Evolutionary conservation across 1,284 basidiomycete genomes (phyloP), one percentile per base, ranked within the genome.

Genomic region (Gymnopus androsaceus): DNA sequence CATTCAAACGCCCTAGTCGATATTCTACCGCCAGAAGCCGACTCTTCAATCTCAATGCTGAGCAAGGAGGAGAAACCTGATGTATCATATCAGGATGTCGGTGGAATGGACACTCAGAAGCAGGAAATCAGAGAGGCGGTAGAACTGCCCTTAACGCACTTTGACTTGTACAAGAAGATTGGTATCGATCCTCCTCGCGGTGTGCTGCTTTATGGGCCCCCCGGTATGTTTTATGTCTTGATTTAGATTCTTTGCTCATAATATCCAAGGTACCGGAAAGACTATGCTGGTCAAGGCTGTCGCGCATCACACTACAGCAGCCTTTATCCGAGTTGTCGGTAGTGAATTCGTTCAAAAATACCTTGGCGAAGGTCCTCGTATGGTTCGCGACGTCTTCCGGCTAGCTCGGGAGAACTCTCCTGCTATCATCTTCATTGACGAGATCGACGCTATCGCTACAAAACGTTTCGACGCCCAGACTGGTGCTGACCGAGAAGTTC

Each of bases 381-480:
- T 99, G 97, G 97, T 99, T 59, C 89, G 97, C 67, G 97, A 99
- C 70, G 97, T 99, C 56, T 99, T 99, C 82, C 85, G 97, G 57
- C 83, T 99, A 47, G 97, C 97, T 38, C 81, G 97, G 63, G 97
- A 99, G 74, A 99, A 99, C 67, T 84, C 96, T 0, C 97, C 97
- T 1, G 88, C 94, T 42, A 99, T 99, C 71, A 99, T 99, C 74
- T 99, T 99, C 75, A 99, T 99, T 69, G 96, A 98, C 70, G 96
- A 99, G 71, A 95, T 99, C 61, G 97, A 99, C 67, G 97, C 97
- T 19, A 99, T 99, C 69, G 97, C 97, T 3, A 99, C 97, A 37
- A 99, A 99, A 75, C 95, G 97, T 71, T 99, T 99, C 77, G 97
- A 99, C 68, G 97, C 97, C 3, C 97, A 99, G 72, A 99, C 97